Evolutionary conservation across 768 basidiomycete species (phyloP), one percentile per base, ranked within the genome.

Genomic region (Phanerochaete carnosa): DNA sequence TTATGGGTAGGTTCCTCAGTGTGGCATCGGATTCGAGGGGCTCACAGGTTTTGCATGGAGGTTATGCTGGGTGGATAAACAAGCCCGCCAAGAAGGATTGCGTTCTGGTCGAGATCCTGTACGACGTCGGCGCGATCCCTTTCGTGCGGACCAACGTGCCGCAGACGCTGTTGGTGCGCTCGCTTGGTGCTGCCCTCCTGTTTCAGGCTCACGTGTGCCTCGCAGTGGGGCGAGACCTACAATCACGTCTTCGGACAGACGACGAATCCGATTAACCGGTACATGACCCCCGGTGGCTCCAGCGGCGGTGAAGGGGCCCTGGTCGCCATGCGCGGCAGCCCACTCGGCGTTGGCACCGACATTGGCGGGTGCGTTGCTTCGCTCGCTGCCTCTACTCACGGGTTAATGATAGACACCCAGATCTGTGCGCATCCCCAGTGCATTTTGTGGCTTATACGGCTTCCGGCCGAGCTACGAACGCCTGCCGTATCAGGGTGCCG

Each of bases 271-370:
- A 76, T 79, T 68, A 92, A 94, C 68, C 82, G 87, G 11, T 78
- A 79, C 19, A 76, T 92, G 49, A 92, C 89, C 5, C 74, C 78
- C 4, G 92, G 93, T 12, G 94, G 94, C 1, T 94, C 91, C 0
- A 90, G 88, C 2, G 94, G 94, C 6, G 94, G 93, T 33, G 94
- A 95, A 75, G 89, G 89, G 45, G 90, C 92, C 0, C 79, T 95
- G 7, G 66, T 94, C 45, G 86, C 85, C 68, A 65, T 78, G 70
- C 76, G 69, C 57, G 82, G 83, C 33, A 75, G 75, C 33, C 74
- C 76, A 1, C 45, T 83, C 62, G 89, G 92, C 29, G 82, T 92
- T 12, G 92, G 92, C 45, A 88, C 92, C 26, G 92, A 94, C 69
- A 83, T 93, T 60, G 89, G 88, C 66, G 89, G 90, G 89, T 89